Evolutionary conservation across 78 protist genomes (phyloP).

Genomic region (Speleostelium caveatum): DNA sequence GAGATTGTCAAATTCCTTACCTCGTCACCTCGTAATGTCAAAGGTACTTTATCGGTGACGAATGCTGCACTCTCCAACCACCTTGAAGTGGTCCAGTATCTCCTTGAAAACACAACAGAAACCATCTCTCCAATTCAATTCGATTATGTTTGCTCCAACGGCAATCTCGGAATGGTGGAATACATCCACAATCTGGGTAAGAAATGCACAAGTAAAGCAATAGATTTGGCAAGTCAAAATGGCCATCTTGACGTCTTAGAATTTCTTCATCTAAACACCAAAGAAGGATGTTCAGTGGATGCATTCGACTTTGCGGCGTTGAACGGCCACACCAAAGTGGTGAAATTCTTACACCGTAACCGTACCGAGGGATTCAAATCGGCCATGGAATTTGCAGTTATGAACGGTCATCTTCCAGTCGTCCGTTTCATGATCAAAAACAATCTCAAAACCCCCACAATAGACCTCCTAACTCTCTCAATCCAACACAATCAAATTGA

Average conservation of each 20-base stretch:
- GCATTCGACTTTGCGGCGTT: slow-evolving; percentile 25
- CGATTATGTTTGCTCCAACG: not conserved
- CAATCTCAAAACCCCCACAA: too few relatives aligned
- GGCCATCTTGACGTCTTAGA: slow-evolving; percentile 2
- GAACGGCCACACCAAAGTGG: not conserved
- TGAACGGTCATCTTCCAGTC: too few relatives aligned
- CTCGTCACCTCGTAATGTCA: not conserved
- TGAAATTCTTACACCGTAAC: slow-evolving; percentile 1
- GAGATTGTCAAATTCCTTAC: not conserved
- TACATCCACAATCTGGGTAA: slow-evolving; percentile 3
- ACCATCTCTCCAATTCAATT: not conserved
- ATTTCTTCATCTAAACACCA: slow-evolving; percentile 34
- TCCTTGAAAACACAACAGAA: not conserved
- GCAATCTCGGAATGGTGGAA: slow-evolving; percentile 11
- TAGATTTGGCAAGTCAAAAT: slow-evolving; percentile 7
- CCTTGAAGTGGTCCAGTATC: not conserved
- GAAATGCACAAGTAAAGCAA: slow-evolving; percentile 5
- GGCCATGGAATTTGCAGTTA: too few relatives aligned
- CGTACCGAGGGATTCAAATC: slow-evolving; percentile 15
- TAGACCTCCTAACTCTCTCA: too few relatives aligned
- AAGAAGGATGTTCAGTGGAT: slow-evolving; percentile 16
- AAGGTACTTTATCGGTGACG: not conserved
- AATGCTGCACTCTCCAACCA: not conserved
- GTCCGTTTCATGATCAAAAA: too few relatives aligned
- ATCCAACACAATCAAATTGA: too few relatives aligned